phyloP scores from a whole-genome alignment of 73 alveolate species.

The Symbiodinium pilosum region DNA sequence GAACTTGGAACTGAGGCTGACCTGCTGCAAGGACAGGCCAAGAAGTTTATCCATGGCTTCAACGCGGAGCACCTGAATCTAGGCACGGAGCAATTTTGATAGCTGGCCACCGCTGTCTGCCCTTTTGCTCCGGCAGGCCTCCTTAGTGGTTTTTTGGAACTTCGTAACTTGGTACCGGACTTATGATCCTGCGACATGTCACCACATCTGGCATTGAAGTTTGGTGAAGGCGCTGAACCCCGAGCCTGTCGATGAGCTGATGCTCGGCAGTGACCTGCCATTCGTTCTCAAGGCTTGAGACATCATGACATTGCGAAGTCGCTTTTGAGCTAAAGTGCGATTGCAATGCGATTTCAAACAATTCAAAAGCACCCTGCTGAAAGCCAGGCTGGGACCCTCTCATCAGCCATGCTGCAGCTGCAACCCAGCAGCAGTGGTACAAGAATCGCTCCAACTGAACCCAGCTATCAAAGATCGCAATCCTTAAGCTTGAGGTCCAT shows the following conservation, averaged over 20 bases:
- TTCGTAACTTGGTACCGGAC: conserved; percentile 26
- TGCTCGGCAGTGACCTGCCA: conserved; percentile 84
- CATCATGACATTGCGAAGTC: background rate
- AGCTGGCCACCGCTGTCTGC: background rate
- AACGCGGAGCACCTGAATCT: conserved; percentile 81
- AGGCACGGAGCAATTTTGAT: background rate
- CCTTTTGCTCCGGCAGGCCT: conserved; percentile 9
- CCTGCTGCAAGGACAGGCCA: conserved; percentile 85
- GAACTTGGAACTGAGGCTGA: conserved; percentile 38
- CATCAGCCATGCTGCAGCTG: conserved; percentile 90
- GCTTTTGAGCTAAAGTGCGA: too few species aligned
- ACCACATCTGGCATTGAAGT: too few species aligned
- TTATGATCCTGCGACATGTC: background rate
- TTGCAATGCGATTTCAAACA: too few species aligned
- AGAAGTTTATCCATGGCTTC: conserved; percentile 71
- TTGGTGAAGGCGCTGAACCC: conserved; percentile 56
- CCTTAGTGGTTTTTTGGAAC: conserved; percentile 73
- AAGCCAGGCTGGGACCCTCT: conserved; percentile 71
- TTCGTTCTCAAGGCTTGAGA: conserved; percentile 52
- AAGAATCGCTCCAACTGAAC: too few species aligned
- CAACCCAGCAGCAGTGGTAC: background rate
- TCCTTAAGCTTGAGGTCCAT: conserved; percentile 14
- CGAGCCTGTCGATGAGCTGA: conserved; percentile 67
- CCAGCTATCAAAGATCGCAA: too few species aligned
- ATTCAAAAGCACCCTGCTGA: background rate